phyloP scores from a whole-genome alignment of 83 land plant genomes.

The Picea abies region DNA sequence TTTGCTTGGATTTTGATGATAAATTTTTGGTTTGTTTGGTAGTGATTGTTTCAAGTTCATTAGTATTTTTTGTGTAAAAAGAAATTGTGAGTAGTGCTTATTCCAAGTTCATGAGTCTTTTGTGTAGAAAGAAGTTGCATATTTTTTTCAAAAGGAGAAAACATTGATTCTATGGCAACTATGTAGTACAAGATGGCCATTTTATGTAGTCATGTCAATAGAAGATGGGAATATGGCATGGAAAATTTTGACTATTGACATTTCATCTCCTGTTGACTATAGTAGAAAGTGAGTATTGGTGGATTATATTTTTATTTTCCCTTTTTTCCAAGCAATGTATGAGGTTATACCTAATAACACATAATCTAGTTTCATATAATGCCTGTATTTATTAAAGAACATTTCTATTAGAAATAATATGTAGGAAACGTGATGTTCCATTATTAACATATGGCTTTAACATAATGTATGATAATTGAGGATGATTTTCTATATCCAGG shows the following conservation, averaged over 20 bases:
- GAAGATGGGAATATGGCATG: conserved; percentile 81
- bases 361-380: neutral
- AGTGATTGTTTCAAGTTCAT: neutral
- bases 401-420: neutral
- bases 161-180: conserved; percentile 1
- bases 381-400: neutral
- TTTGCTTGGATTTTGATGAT: neutral
- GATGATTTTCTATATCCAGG: neutral
- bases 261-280: conserved; percentile 77
- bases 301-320: neutral
- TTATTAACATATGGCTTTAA: neutral
- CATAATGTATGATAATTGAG: neutral
- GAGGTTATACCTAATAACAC: no score
- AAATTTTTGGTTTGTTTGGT: neutral
- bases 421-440: neutral
- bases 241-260: conserved; percentile 85
- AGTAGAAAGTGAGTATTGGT: conserved; percentile 64
- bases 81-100: neutral
- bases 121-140: neutral
- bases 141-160: neutral
- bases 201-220: conserved; percentile 59
- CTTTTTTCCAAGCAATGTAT: neutral
- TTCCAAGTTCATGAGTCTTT: neutral
- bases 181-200: conserved; percentile 80
- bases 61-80: neutral